phyloP scores from a whole-genome alignment of 768 basidiomycete species.

The Hygrophorus pudorinus region DNA sequence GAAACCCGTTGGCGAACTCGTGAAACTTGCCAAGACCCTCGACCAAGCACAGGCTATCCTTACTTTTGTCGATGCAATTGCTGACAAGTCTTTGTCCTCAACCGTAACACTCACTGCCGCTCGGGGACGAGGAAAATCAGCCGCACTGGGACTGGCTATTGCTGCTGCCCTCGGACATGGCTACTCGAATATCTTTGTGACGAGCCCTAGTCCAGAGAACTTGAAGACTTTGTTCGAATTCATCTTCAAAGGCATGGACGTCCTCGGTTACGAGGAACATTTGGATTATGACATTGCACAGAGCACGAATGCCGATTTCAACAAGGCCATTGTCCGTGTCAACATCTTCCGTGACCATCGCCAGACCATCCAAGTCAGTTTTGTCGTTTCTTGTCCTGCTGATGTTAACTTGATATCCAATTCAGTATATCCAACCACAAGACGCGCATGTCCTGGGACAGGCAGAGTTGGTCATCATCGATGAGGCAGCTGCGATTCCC shows the following conservation, averaged over 20 bases:
- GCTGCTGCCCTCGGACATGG: conserved; percentile 88
- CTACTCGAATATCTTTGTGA: conserved; percentile 97
- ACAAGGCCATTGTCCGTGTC: conserved; percentile 91
- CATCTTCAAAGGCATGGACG: conserved; percentile 93
- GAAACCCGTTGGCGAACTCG: conserved; percentile 80
- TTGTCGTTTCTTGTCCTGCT: background rate
- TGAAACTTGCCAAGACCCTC: conserved; percentile 83
- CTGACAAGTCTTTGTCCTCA: conserved; percentile 87
- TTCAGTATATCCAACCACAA: conserved; percentile 96
- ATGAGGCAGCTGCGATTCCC: conserved; percentile 97
- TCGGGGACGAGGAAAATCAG: conserved; percentile 94
- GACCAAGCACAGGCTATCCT: conserved; percentile 94
- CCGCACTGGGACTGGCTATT: conserved; percentile 90
- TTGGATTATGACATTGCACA: conserved; percentile 95
- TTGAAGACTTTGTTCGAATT: conserved; percentile 97
- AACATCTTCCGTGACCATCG: conserved; percentile 89
- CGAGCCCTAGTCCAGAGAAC: conserved; percentile 95
- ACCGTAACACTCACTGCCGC: conserved; percentile 93
- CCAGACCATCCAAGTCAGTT: conserved; percentile 86
- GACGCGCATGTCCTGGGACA: conserved; percentile 97
- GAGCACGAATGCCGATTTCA: conserved; percentile 90
- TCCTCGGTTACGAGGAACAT: conserved; percentile 92
- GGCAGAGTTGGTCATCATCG: conserved; percentile 94
- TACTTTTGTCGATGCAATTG: conserved; percentile 89
- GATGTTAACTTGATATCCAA: conserved; percentile 1